Base-by-base conservation (phyloP, 2,329 filamentous ascomycete genomes). In the Colletotrichum trifolii region DNA sequence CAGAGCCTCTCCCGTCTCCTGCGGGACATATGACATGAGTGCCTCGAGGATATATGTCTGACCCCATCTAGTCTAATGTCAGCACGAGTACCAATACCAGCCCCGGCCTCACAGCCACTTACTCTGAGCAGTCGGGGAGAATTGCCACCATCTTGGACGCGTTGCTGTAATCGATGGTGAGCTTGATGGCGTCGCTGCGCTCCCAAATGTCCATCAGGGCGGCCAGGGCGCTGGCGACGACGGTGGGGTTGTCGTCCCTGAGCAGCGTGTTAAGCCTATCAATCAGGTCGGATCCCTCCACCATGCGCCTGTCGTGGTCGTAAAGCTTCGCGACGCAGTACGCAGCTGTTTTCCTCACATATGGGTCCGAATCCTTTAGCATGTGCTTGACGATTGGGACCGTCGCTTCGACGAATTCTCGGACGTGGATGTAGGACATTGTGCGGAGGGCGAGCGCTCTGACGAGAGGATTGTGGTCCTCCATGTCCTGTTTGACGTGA, bases 61-160 rank as follows among this genome's bases (percentile, higher is more conserved):
- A 46, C 96, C 95, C 96, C 96, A 99, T 85, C 93, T 96, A 70
- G 38, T 66, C 69, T 49, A 15, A 50, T 49, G 66, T 69, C 53
- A 66, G 55, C 15, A 60, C 17, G 11, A 9, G 13, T n/a, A 42
- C 35, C 12, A 17, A 35, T 15, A 54, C 12, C n/a, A 46, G 10
- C 7, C 34, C 11, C 11, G 10, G 59, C 17, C 4, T 33, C 17
- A 6, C 5, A 25, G 11, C 25, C 13, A 83, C 91, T 74, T 86
- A 96, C 92, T 99, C 96, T 15, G 96, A 98, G 80, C 96, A 98
- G 76, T 99, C 96, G 2, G 96, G 91, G 33, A 99, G 79, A 67
- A 99, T 98, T 47, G 96, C 94, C 40, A 98, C 94, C 83, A 99
- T 96, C 81, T 99, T 99, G 55, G 95, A 98, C 34, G 96, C 96